Percentiles rank a stretch among this genome's conserved stretches.
Evolutionary conservation across 805 yeast genomes (phyloP).

Genomic region (Starmera amethionina): DNA sequence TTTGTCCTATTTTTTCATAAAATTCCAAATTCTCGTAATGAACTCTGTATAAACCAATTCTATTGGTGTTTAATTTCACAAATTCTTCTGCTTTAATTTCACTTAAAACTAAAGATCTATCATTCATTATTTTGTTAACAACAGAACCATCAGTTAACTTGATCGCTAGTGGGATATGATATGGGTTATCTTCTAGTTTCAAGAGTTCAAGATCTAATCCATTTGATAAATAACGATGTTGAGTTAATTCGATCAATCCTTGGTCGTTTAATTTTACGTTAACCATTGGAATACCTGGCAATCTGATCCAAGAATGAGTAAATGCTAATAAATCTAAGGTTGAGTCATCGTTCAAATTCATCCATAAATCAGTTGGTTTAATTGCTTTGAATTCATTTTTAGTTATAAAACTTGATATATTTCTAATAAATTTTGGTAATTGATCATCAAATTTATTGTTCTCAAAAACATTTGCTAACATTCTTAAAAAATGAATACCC

Average conservation of each 20-base stretch:
- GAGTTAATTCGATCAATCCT: conserved; percentile 25
- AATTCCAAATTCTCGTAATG: conserved; percentile 28
- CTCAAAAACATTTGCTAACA: conserved; percentile 37
- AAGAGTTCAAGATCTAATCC: conserved; percentile 14
- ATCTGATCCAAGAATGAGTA: conserved; percentile 49
- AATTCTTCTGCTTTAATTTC: conserved; percentile 19
- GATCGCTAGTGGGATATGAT: conserved; percentile 48
- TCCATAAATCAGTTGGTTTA: conserved; percentile 48
- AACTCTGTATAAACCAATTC: conserved; percentile 38
- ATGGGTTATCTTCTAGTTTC: conserved; percentile 47
- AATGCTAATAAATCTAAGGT: conserved; percentile 39
- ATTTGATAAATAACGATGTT: conserved; percentile 25
- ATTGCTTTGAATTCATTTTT: conserved; percentile 26
- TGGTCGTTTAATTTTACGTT: conserved; percentile 22
- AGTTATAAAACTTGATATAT: conserved; percentile 29
- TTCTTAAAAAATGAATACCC: conserved; percentile 46
- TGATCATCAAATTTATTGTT: conserved; percentile 20
- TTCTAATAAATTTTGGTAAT: conserved; percentile 22
- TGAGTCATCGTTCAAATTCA: conserved; percentile 22
- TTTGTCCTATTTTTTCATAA: conserved; percentile 17
- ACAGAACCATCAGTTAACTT: conserved; percentile 25
- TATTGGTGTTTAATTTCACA: conserved; percentile 33
- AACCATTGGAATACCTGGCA: conserved; percentile 51
- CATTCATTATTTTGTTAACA: conserved; percentile 32
- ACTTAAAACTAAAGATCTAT: conserved; percentile 22